phyloP scores from a whole-genome alignment of 768 basidiomycete species.

The Amanita jacksonii region DNA sequence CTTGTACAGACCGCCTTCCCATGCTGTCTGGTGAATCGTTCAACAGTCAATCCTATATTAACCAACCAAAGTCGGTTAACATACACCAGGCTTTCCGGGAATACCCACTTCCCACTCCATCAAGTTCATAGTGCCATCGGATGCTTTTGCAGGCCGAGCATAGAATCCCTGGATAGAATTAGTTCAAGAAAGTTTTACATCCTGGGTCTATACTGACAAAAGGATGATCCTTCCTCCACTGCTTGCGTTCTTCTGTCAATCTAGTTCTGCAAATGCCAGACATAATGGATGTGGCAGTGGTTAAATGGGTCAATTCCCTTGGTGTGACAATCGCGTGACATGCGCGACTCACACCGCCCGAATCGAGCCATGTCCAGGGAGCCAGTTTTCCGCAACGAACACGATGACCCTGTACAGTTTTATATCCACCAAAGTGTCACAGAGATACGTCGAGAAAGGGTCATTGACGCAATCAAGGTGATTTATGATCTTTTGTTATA shows the following conservation, averaged over 20 bases:
- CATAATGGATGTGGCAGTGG: constrained; percentile 32
- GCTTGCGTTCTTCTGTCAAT: constrained; percentile 94
- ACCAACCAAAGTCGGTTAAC: constrained; percentile 23
- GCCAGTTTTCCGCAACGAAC: constrained; percentile 16
- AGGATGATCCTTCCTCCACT: constrained; percentile 98
- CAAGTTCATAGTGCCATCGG: constrained; percentile 92
- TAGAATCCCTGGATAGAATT: constrained; percentile 73
- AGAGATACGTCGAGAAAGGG: constrained; percentile 11
- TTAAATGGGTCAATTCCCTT: neutral
- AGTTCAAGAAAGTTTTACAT: neutral
- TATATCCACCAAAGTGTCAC: constrained; percentile 25
- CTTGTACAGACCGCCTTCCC: constrained; percentile 96
- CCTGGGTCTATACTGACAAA: constrained; percentile 58
- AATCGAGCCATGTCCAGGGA: neutral
- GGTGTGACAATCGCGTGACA: constrained; percentile 6
- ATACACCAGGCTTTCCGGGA: constrained; percentile 81
- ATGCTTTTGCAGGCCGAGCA: constrained; percentile 82
- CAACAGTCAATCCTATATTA: constrained; percentile 8
- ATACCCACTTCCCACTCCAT: constrained; percentile 99
- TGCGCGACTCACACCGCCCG: neutral
- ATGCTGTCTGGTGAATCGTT: constrained; percentile 59
- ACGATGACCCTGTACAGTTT: constrained; percentile 22
- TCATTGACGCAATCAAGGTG: constrained; percentile 28
- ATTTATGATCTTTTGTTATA: constrained; percentile 5
- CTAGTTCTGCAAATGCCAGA: constrained; percentile 90